Base-by-base conservation (phyloP, 1,284 basidiomycete genomes). In the Meripilus lineatus region DNA sequence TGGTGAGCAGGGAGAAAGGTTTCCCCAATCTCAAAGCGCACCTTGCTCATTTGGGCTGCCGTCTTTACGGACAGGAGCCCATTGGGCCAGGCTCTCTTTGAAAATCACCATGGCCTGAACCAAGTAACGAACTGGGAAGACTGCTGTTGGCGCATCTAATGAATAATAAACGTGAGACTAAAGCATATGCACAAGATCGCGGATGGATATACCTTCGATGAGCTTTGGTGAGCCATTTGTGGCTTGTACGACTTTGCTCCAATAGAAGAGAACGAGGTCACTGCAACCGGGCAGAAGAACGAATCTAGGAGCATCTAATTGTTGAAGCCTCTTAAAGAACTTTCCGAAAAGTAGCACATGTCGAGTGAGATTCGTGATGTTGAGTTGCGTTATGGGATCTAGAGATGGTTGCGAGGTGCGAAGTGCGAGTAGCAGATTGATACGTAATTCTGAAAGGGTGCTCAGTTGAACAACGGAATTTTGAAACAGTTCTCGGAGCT, bases 41-140 rank as follows among this genome's bases (percentile, higher is more conserved):
- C 86, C 72, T 49, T 75, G 74, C 50, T 72, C 69, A 45, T 80
- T 84, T n/a, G 66, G 58, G 5, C 71, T 69, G 2, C 81, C 81
- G 48, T 77, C 73, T 54, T 77, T 79, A 43, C 77, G 72, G 18
- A 68, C 63, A 3, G 81, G 77, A 2, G 80, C 74, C 84, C 85
- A 89, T 57, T 82, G 82, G 15, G 77, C 72, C 17, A 89, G 70
- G 49, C 77, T 86, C 47, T 93, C 91, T 59, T 89, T 92, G 70
- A 94, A 93, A 3, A 95, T 66, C 2, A 89, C 81, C 79, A 95
- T 84, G 1, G 86, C 88, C 52, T 93, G 85, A 0, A 94, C 84
- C 44, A 94, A 69, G 57, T 91, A 85, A 4, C 84, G 77, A n/a
- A 85, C 70, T 21, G 89, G 88, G 57, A 79, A 89, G 1, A 81